Conservation (phyloP, 106 monocot genomes). For the Acanthochlamys bracteata region DNA sequence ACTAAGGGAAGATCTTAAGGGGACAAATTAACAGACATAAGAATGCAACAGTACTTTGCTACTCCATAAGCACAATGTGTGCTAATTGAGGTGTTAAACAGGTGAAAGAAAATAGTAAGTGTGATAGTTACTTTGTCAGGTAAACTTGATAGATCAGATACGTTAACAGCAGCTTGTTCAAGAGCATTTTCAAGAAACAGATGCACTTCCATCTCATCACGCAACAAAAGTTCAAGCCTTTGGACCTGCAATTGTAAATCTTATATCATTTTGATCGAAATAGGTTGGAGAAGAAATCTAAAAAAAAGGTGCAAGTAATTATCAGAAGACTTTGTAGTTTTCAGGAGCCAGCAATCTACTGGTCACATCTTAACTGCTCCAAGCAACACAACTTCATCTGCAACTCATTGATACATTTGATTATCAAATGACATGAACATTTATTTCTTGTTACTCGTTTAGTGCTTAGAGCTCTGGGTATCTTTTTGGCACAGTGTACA, state of each 20-base stretch:
- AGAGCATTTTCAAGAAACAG: conserved; percentile 62
- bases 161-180: conserved; percentile 39
- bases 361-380: too few relatives aligned
- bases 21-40: too few relatives aligned
- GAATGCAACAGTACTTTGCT: too few relatives aligned
- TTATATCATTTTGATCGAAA: neutral
- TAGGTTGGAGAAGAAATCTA: neutral
- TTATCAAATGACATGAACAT: too few relatives aligned
- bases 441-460: too few relatives aligned
- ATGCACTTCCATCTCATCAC: conserved; percentile 52
- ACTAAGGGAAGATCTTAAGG: too few relatives aligned
- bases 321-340: neutral
- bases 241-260: conserved; percentile 40
- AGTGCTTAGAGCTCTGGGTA: too few relatives aligned
- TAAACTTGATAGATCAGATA: conserved; percentile 38
- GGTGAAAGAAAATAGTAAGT: neutral
- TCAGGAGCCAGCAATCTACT: too few relatives aligned
- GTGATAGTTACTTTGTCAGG: conserved; percentile 40
- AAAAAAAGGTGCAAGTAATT: neutral
- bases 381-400: too few relatives aligned
- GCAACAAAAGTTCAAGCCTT: conserved; percentile 38
- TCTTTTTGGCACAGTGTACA: too few relatives aligned
- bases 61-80: neutral
- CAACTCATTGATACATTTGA: too few relatives aligned
- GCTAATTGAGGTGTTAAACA: neutral